phyloP scores from a whole-genome alignment of 129 eudicot species.

The Mikania micrantha region DNA sequence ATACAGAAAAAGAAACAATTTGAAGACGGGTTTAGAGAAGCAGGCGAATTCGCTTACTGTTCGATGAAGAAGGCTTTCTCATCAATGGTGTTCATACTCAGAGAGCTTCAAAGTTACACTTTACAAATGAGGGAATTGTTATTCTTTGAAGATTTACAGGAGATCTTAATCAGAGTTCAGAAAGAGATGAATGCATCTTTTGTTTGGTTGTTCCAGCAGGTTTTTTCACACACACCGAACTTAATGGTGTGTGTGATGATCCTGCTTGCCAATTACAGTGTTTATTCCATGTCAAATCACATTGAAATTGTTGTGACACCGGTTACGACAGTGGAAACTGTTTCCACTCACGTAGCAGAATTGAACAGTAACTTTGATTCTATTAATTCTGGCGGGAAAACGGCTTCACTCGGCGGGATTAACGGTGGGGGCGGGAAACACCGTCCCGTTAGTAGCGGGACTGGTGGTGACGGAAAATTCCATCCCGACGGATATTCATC shows the following conservation, averaged over 20 bases:
- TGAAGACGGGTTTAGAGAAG: constrained; percentile 50
- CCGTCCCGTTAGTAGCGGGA: constrained; percentile 45
- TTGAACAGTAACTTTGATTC: not conserved
- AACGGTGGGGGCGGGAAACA: constrained; percentile 72
- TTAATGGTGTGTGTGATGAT: constrained; percentile 90
- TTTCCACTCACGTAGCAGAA: constrained; percentile 3
- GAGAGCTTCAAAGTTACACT: constrained; percentile 76
- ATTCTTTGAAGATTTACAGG: constrained; percentile 69
- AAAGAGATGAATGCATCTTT: constrained; percentile 91
- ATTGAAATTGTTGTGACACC: constrained; percentile 33
- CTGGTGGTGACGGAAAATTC: constrained; percentile 61
- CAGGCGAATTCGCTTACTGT: constrained; percentile 60
- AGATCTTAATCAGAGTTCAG: constrained; percentile 57
- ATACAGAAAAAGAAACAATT: constrained; percentile 66
- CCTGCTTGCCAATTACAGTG: constrained; percentile 79
- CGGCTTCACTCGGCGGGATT: constrained; percentile 47
- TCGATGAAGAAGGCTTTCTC: constrained; percentile 88
- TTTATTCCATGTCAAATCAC: constrained; percentile 53
- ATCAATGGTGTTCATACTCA: constrained; percentile 86
- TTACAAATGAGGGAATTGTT: constrained; percentile 73
- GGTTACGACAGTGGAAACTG: constrained; percentile 28
- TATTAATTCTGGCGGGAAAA: constrained; percentile 36
- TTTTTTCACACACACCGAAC: constrained; percentile 80
- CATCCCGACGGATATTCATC: constrained; percentile 34
- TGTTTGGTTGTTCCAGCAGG: constrained; percentile 94